Evolutionary conservation across 2,329 filamentous ascomycete species (phyloP), one percentile per base, ranked within the genome.

Genomic region (Cordyceps fumosorosea): DNA sequence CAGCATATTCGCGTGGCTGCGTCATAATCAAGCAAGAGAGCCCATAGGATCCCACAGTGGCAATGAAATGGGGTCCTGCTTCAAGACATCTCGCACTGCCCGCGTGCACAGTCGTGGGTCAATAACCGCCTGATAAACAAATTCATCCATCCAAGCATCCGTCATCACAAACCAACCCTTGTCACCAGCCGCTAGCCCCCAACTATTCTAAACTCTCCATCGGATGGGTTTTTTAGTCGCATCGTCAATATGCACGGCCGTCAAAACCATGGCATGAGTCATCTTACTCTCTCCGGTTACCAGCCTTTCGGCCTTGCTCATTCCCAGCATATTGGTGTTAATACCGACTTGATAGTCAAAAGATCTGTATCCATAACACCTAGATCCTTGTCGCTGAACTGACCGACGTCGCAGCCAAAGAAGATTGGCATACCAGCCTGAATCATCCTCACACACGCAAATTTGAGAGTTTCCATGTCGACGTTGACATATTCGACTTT

Each of bases 211-310:
- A 7, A 96, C 90, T 60, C 91, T 80, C 92, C 92, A 96, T 37
- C 91, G 79, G 1, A 91, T 83, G 2, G 85, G 81, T 73, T 85
- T 83, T 1, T 84, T 86, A 1, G 72, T 75, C 63, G 84, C 76
- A 32, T 82, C 78, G 64, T 89, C 87, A 3, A 96, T 73, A 70
- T 96, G 91, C 52, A 96, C 92, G 0, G 85, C 92, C 2, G 91
- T 96, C 65, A 96, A 75, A 0, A 96, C 90, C 92, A 96, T 96
- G 5, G 92, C 92, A 69, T 96, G 92, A 1, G 91, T 96, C 91
- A 96, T 96, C 56, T 84, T 81, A 60, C 84, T 88, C 76, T 96
- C 91, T 12, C 89, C 86, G 0, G 87, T 88, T 68, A 83, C 79
- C 52, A 96, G 77, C 3, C 91, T 79, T 68, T 91, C 83, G 0